Base-by-base conservation (phyloP, 2,329 filamentous ascomycete genomes). In the Bimuria novae-zelandiae region DNA sequence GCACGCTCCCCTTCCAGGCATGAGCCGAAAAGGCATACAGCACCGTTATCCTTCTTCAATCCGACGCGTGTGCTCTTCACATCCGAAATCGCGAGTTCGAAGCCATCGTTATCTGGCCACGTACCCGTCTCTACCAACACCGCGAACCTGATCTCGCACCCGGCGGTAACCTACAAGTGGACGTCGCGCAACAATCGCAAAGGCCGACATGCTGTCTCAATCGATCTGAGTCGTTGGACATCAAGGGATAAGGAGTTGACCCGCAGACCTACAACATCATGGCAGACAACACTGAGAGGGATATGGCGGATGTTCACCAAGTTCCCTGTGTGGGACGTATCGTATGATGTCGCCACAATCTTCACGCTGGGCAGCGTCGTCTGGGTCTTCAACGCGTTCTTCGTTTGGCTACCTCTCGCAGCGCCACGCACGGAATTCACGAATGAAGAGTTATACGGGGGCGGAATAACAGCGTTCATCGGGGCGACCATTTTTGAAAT, bases 401-500 rank as follows among this genome's bases (percentile, higher is more conserved):
- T 89, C 64, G 80, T 80, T 4, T 88, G 81, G 76, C 75, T 88
- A 1, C 87, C 87, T 0, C 70, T 85, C 1, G 75, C 76, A 21
- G 69, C 73, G 6, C 85, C 85, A 0, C 74, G 65, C 0, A 79
- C 79, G 0, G 78, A 80, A 51, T 88, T 89, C 60, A 39, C 71
- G 0, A 76, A 76, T 25, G 85, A 89, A 68, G 70, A 74, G 1
- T 55, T 76, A 7, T 74, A 76, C 57, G 86, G 77, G 0, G 85
- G 83, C 3, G 87, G 86, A 1, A 77, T 87, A 19, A 84, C 82
- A 0, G 85, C 84, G 0, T 84, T 88, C 61, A 78, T 89, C n/a
- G 87, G 87, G 3, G 85, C 85, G 0, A 87, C 84, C 0, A 73
- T 89, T 6, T 89, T 90, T 65, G 84, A 87, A 59, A 49, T 86